Base-by-base conservation (phyloP, 73 alveolate genomes). In the Halteria grandinella region DNA sequence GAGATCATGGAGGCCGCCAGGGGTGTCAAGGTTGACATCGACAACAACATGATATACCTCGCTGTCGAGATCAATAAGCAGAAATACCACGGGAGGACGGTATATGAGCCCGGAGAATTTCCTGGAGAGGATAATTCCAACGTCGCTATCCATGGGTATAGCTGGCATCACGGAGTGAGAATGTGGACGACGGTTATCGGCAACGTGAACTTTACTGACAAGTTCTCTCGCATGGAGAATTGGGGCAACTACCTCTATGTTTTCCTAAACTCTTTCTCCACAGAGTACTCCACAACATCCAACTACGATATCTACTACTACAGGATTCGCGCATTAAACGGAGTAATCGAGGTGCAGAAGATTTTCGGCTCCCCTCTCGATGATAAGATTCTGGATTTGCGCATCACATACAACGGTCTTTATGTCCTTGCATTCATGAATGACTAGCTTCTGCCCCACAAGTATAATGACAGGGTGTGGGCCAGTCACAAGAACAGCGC, bases 121-220 rank as follows among this genome's bases (percentile, higher is more conserved):
- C 82, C 70, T 2, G 52, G 64, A 4, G 45, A 63, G 20, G 78
- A 79, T 34, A 79, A 79, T 55, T 70, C 79, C 4, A 79, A 79
- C 52, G 75, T 79, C 12, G 89, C 89, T 7, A 33, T 79, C 21
- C 75, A 62, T n/a, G 83, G 83, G 0, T 79, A 79, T 39, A 24
- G 37, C 11, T 36, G 75, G 34, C 32, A 73, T 21, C 62, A 66
- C 52, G 83, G 83, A 39, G 83, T 32, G 24, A 48, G 64, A 21
- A 50, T 36, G 23, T 79, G 89, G 89, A 58, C 69, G 0, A 79
- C 64, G 4, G 66, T 79, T 15, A n/a, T 79, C 15, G 89, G 89
- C 10, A 75, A 79, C 32, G 69, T 32, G 41, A 50, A 41, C 4
- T 69, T 34, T 37, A 52, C 66, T 11, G 89, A 79, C 31, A 48